Evolutionary conservation across 495 filamentous ascomycete genomes (phyloP), one percentile per base, ranked within the genome.

Genomic region (Penicillium canescens): DNA sequence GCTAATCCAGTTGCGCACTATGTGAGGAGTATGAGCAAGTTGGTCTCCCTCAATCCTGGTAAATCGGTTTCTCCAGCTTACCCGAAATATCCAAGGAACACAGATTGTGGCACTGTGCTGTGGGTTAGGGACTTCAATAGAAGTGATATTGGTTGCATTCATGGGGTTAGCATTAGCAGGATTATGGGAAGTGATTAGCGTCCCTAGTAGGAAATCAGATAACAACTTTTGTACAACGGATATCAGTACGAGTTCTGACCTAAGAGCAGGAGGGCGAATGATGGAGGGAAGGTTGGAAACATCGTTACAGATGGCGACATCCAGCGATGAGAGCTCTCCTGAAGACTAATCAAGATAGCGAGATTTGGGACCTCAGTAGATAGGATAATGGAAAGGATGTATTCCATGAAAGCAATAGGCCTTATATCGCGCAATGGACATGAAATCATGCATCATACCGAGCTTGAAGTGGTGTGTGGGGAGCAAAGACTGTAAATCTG

Each of bases 81-180:
- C 61, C 31, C 12, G 39, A 2, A 52, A 52, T 16, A 42, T 60
- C 57, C 45, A 61, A 33, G 57, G 57, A 2, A 59, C 31, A 28
- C 53, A 61, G 6, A 45, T 46, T 6, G 49, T 54, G n/a, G 45
- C 49, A 40, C 45, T 20, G 7, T 33, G 21, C 3, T 46, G 42
- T 14, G 45, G 20, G 20, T 37, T 48, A 11, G 41, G 18, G 7
- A 38, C 38, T 8, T 56, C n/a, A 5, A 50, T 18, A 37, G 48
- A 42, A 6, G 53, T 60, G 7, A 40, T 21, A 13, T 42, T 39
- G 6, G 53, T 40, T 34, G 31, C 45, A 8, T 52, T 43, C 50
- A 49, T 11, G 0, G 49, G 58, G 12, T 54, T 61, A 42, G 58
- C 55, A 9, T 61, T 28, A 2, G 35, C 46, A 28, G 41, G 10